Evolutionary conservation across 1,284 basidiomycete genomes (phyloP), one percentile per base, ranked within the genome.

Genomic region (Vanrija sp.): DNA sequence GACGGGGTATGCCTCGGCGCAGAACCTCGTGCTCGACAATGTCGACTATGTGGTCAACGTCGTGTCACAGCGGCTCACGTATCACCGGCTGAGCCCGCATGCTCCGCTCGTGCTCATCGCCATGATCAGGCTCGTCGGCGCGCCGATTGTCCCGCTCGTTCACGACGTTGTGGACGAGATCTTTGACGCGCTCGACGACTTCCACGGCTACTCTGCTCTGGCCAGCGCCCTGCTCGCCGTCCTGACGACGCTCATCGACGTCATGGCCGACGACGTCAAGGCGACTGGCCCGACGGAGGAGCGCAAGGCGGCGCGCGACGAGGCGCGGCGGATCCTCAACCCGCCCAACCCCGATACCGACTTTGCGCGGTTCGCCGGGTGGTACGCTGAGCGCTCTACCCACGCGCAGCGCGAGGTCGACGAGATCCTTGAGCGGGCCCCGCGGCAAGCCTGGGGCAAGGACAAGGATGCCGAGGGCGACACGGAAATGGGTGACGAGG

Each of bases 81-180:
- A 85, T 27, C 78, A 85, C 48, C 85, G 86, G 77, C 80, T 96
- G 5, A 89, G 91, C 18, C 64, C 74, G 1, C 64, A 69, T 0
- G 78, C 79, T 0, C 78, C 78, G 3, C 64, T 78, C 59, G 91
- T 95, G 7, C 79, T 97, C 15, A 82, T 84, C 18, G 78, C 91
- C 16, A 84, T 95, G 68, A 83, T 96, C 54, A 84, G 86, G 12
- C 80, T 96, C 8, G 88, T 94, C 2, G 92, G 93, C 0, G 80
- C 80, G 24, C 86, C 88, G 54, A 85, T 96, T 25, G 87, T 96
- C 0, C 84, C 88, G 41, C 84, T 86, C 56, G 90, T 93, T 4
- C 85, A 87, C 19, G 93, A 94, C 70, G 84, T 96, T 4, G 89
- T 96, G 4, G 93, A 95, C 69, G 92, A 94, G 72, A 92, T 93